Evolutionary conservation across 2,329 filamentous ascomycete genomes (phyloP).

Genomic region (Aspergillus fructus): DNA sequence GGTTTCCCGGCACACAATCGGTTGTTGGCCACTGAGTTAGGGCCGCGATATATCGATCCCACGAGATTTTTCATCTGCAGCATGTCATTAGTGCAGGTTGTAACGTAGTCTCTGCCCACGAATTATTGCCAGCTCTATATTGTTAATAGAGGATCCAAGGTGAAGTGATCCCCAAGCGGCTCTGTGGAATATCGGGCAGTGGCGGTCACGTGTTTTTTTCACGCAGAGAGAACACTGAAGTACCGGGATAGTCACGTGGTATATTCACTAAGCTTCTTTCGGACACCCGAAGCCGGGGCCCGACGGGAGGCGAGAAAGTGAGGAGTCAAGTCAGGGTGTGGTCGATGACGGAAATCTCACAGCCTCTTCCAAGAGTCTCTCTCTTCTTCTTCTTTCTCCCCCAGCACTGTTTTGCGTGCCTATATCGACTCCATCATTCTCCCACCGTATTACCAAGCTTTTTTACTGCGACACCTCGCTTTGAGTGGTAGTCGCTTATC

Average conservation of each 20-base stretch:
- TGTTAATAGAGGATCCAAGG: neutral
- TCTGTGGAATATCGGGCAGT: too few species aligned
- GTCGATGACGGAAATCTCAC: constrained; percentile 25
- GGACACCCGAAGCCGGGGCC: constrained; percentile 10
- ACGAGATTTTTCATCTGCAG: neutral
- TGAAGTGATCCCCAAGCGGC: neutral
- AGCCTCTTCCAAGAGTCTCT: constrained; percentile 9
- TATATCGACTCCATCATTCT: constrained; percentile 5
- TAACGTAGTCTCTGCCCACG: neutral
- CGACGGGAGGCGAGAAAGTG: constrained; percentile 13
- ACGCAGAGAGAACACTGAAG: neutral
- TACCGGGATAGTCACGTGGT: neutral
- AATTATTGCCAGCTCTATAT: neutral
- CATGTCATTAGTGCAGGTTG: neutral
- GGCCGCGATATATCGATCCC: neutral
- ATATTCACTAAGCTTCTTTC: constrained; percentile 1
- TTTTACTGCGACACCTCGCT: neutral
- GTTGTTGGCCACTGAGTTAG: neutral
- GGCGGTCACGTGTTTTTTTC: too few species aligned
- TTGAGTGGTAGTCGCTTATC: constrained; percentile 3
- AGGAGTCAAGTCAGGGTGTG: constrained; percentile 18
- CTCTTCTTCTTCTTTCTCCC: constrained; percentile 9
- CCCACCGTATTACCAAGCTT: neutral
- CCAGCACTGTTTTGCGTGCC: constrained; percentile 18
- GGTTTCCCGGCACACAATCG: neutral